A percentile compares a stretch with the other conserved stretches of the same genome.
These are phyloP conservation scores for Microstegium vimineum DNA, from an alignment of 176 grass and related monocot genomes.

Conservation along the genomic window DNA sequence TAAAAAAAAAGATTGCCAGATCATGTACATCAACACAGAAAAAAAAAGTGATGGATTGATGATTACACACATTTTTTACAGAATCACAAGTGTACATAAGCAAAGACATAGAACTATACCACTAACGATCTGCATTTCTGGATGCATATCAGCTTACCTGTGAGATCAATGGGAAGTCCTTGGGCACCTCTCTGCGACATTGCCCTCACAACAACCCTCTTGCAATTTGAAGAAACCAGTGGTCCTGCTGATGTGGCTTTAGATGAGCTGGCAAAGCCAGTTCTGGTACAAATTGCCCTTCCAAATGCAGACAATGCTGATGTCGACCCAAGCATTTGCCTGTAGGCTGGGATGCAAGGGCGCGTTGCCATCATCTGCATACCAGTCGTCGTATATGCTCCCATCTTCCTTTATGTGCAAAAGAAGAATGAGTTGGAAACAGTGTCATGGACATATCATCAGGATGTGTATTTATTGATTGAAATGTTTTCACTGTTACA, in stretches of 20 bases:
- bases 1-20: too few relatives aligned
- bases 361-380: slow-evolving; percentile 42
- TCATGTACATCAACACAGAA: too few relatives aligned
- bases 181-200: slow-evolving; percentile 39
- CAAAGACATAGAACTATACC: background rate
- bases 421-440: too few relatives aligned
- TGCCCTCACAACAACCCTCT: slow-evolving; percentile 43
- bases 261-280: slow-evolving; percentile 1
- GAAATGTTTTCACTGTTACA: too few relatives aligned
- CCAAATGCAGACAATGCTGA: too few relatives aligned
- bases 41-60: too few relatives aligned
- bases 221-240: background rate
- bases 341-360: slow-evolving; percentile 46
- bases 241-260: background rate
- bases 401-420: slow-evolving; percentile 29
- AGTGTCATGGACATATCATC: too few relatives aligned
- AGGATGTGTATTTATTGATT: too few relatives aligned
- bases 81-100: too few relatives aligned
- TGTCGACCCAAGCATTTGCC: slow-evolving; percentile 18
- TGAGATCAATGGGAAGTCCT: slow-evolving; percentile 83
- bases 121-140: background rate
- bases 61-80: too few relatives aligned
- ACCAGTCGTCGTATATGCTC: slow-evolving; percentile 38
- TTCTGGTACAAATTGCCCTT: background rate
- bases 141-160: slow-evolving; percentile 29